phyloP scores from a whole-genome alignment of 108 stramenopile species.

The Skeletonema menzelii region DNA sequence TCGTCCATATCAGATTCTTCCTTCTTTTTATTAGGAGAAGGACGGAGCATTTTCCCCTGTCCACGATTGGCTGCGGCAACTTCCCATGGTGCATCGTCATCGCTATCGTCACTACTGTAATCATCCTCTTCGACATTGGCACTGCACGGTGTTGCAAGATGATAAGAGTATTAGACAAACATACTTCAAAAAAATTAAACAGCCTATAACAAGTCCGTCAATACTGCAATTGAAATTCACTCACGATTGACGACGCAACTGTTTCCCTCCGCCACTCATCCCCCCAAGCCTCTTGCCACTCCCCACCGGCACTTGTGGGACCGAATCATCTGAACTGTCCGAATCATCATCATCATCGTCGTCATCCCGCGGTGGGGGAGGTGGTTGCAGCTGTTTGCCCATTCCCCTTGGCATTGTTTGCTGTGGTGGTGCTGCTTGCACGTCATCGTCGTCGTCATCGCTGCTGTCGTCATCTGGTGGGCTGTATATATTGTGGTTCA shows the following conservation, averaged over 20 bases:
- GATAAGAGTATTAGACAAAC: background rate
- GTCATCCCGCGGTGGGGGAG: conserved; percentile 26
- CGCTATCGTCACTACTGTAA: conserved; percentile 53
- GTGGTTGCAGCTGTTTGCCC: conserved; percentile 74
- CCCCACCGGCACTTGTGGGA: conserved; percentile 45
- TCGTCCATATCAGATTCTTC: conserved; percentile 40
- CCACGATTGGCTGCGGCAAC: conserved; percentile 26
- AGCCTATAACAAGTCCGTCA: background rate
- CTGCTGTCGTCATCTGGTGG: conserved; percentile 41
- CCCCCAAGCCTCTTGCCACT: conserved; percentile 66
- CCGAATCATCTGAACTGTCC: conserved; percentile 23
- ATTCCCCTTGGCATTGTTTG: conserved; percentile 52
- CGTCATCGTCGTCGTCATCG: conserved; percentile 24
- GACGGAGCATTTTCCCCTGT: conserved; percentile 60
- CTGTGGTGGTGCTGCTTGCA: conserved; percentile 29
- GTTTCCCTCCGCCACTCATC: conserved; percentile 23
- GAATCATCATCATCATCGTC: conserved; percentile 39
- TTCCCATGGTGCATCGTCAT: conserved; percentile 44
- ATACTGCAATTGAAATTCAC: conserved; percentile 2
- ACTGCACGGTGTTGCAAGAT: conserved; percentile 1
- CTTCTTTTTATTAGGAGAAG: conserved; percentile 28
- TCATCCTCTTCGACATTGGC: conserved; percentile 44
- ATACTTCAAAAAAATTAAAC: background rate
- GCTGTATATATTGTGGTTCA: background rate
- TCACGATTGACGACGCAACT: conserved; percentile 32